Evolutionary conservation across 768 basidiomycete species (phyloP).

Genomic region (Russula compacta): DNA sequence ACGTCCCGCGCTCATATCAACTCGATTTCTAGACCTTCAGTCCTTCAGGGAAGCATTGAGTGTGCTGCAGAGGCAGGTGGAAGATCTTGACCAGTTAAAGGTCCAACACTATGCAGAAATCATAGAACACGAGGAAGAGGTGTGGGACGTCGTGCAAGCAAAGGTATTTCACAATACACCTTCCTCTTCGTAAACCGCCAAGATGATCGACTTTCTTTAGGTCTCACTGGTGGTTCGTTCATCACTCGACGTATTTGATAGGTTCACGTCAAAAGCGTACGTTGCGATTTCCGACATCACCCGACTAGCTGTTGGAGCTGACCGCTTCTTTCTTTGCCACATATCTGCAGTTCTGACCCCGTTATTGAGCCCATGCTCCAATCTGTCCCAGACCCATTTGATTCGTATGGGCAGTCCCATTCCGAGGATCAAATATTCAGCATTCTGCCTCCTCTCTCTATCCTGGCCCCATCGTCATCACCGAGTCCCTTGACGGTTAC

Average conservation of each 20-base stretch:
- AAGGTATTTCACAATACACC: conserved; percentile 42
- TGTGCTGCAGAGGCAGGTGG: conserved; percentile 80
- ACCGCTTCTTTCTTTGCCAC: conserved; percentile 14
- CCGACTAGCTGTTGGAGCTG: not conserved
- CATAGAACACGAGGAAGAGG: conserved; percentile 86
- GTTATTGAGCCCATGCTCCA: conserved; percentile 87
- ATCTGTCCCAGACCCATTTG: conserved; percentile 86
- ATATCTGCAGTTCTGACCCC: conserved; percentile 59
- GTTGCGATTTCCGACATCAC: conserved; percentile 24
- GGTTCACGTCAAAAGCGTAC: conserved; percentile 78
- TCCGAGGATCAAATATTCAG: conserved; percentile 89
- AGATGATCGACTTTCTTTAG: conserved; percentile 28
- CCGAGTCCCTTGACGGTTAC: conserved; percentile 49
- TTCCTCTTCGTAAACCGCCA: not conserved
- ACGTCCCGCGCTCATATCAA: not conserved
- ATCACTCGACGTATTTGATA: conserved; percentile 87
- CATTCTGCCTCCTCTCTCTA: conserved; percentile 78
- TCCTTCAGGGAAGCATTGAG: conserved; percentile 77
- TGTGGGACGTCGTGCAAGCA: conserved; percentile 86
- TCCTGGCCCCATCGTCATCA: conserved; percentile 52
- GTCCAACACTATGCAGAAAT: conserved; percentile 81
- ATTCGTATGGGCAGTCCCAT: conserved; percentile 81
- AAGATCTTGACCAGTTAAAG: conserved; percentile 84
- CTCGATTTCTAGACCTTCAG: conserved; percentile 61
- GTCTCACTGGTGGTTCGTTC: conserved; percentile 78